Conservation (phyloP, 129 eudicot species). For the Helianthus tuberosus region DNA sequence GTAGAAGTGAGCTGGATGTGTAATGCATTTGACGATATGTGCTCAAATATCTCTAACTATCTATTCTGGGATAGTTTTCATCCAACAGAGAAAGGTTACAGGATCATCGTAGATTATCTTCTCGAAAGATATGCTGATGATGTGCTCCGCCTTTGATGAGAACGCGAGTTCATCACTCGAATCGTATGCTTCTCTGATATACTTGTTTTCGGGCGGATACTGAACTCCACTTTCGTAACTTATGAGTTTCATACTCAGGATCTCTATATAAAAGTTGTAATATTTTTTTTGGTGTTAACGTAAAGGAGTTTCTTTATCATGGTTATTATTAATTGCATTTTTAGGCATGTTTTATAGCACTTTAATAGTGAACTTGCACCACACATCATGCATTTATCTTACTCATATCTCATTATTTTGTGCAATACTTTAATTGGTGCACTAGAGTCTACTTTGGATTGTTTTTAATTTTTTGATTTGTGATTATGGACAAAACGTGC, state of each 20-base stretch:
- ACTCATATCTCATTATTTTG: too few species aligned
- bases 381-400: too few species aligned
- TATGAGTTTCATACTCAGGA: neutral
- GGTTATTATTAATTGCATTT: neutral
- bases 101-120: conserved; percentile 39
- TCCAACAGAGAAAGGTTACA: conserved; percentile 63
- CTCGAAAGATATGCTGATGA: conserved; percentile 31
- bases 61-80: conserved; percentile 81
- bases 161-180: neutral
- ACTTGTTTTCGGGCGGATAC: neutral
- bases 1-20: conserved; percentile 61
- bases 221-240: neutral
- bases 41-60: conserved; percentile 39
- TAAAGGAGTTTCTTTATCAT: neutral
- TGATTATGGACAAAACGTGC: too few species aligned
- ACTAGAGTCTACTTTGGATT: too few species aligned
- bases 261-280: neutral
- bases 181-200: neutral
- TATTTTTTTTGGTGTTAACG: neutral
- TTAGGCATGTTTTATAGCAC: too few species aligned
- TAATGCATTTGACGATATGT: conserved; percentile 29
- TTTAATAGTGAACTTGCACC: too few species aligned
- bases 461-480: too few species aligned
- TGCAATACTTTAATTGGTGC: too few species aligned
- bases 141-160: conserved; percentile 23